Base-by-base conservation (phyloP, 2,329 filamentous ascomycete species). In the Remersonia thermophila region DNA sequence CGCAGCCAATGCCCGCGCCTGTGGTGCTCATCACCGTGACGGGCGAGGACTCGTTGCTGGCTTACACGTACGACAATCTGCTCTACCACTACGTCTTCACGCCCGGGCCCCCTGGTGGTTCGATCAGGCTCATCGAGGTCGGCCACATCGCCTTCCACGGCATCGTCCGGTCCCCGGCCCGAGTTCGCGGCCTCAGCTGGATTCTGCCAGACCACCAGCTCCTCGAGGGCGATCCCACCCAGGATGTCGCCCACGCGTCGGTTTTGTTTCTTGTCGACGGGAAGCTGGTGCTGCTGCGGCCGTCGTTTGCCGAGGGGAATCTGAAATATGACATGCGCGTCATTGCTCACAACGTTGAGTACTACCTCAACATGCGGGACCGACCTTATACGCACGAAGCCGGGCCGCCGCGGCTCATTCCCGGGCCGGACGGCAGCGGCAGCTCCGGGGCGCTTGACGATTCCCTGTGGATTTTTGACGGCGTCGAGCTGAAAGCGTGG, bases 321-420 rank as follows among this genome's bases (percentile, higher is more conserved):
- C 68, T 95, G 35, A 96, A 95, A 62, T 98, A 98, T 53, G 89
- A 96, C 53, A 98, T 98, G 91, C 81, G 87, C 8, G 81, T 96
- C 40, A 81, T 98, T 53, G 86, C 87, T 10, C 85, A 95, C 51
- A 93, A 93, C 50, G 86, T 96, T 28, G 91, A 98, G 56, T 96
- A 91, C 51, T 95, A 94, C 55, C 80, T 80, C 36, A 76, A 91
- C 49, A 93, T 93, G 76, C 78, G 87, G 45, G 91, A 98, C 52
- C 83, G 93, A 50, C 76, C 75, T 10, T 37, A 33, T 6, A 59
- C 63, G 27, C 55, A 63, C 37, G 55, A 51, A 25, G 46, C 52
- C 18, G 39, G 31, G 6, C 18, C 43, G 4, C 38, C 38, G 14
- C 38, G 17, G 7, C 45, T n/a, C 40, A 6, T 23, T 5, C 20